Evolutionary conservation across 2,329 filamentous ascomycete genomes (phyloP).

Genomic region (Malbranchea zuffiana): DNA sequence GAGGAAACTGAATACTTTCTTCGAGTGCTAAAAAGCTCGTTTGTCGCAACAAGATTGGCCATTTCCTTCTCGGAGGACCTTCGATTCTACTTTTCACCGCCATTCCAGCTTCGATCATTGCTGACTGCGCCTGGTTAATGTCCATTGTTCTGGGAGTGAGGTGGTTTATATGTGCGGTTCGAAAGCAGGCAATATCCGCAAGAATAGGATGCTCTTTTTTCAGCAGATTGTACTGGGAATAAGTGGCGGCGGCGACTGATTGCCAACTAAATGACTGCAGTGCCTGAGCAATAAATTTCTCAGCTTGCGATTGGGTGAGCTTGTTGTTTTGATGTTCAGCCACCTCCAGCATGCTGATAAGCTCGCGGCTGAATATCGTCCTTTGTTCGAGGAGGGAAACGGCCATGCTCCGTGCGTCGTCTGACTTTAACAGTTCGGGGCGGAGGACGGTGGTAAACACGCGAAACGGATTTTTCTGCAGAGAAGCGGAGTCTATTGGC

Average conservation of each 20-base stretch:
- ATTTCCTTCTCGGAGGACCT: constrained; percentile 38
- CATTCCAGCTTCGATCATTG: constrained; percentile 35
- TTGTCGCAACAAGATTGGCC: constrained; percentile 41
- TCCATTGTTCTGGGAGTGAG: constrained; percentile 43
- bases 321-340: constrained; percentile 23
- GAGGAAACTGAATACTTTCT: constrained; percentile 37
- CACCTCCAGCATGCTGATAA: constrained; percentile 29
- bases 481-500: constrained; percentile 25
- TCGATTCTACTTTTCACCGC: constrained; percentile 42
- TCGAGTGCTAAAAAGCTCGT: constrained; percentile 45
- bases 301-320: constrained; percentile 24
- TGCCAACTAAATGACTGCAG: constrained; percentile 42
- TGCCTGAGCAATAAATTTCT: constrained; percentile 34
- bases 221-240: constrained; percentile 35
- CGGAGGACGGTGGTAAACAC: constrained; percentile 36
- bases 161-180: constrained; percentile 43
- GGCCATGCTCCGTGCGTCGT: constrained; percentile 25
- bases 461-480: constrained; percentile 38
- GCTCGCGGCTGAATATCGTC: constrained; percentile 33
- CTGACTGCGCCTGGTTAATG: constrained; percentile 36
- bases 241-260: constrained; percentile 30
- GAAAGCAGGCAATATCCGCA: constrained; percentile 38
- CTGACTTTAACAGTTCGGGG: constrained; percentile 31
- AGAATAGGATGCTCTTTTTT: constrained; percentile 38
- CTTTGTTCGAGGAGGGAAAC: constrained; percentile 27